Evolutionary conservation across 192 early-diverging fungal species (phyloP), one percentile per base, ranked within the genome.

Genomic region (Backusella liffmaniae): DNA sequence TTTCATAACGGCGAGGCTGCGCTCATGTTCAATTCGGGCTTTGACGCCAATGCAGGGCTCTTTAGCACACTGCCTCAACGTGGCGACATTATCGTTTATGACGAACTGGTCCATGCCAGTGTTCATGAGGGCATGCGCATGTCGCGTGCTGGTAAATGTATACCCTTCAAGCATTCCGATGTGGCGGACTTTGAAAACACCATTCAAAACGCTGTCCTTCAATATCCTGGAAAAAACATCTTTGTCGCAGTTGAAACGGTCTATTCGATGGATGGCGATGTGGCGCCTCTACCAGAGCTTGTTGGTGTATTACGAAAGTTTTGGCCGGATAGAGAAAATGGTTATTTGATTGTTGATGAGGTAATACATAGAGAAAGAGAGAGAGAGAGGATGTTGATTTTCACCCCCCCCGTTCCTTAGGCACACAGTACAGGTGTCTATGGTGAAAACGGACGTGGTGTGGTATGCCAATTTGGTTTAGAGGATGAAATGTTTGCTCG

Each of bases 251-350:
- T 95, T 6, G 93, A 95, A 81, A 82, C 89, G 6, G 84, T 94
- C 12, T 96, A 96, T 78, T 92, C 90, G 0, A 96, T 96, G 94
- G 94, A 96, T 81, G 94, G 94, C 0, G 91, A 93, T 79, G 77
- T 87, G 6, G 89, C 92, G 9, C 92, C 92, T 0, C 76, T 96
- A 21, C 66, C 30, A 23, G 90, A 94, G 26, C 90, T 96, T 23
- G 88, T 92, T 1, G 73, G 81, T 30, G 51, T 90, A 1, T 51
- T 89, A 35, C 76, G 83, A 32, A 46, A 77, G 13, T 81, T 71
- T 77, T 83, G 82, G 82, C 73, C 67, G 2, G 73, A 77, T 32
- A 80, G 62, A 16, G 85, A 82, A 12, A 90, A 89, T 51, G 87
- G 89, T 0, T 83, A 90, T 80, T 73, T 96, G 13, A 85, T 94